These are phyloP conservation scores for Suillus occidentalis DNA, from an alignment of 768 basidiomycete species.

Conservation along the genomic window DNA sequence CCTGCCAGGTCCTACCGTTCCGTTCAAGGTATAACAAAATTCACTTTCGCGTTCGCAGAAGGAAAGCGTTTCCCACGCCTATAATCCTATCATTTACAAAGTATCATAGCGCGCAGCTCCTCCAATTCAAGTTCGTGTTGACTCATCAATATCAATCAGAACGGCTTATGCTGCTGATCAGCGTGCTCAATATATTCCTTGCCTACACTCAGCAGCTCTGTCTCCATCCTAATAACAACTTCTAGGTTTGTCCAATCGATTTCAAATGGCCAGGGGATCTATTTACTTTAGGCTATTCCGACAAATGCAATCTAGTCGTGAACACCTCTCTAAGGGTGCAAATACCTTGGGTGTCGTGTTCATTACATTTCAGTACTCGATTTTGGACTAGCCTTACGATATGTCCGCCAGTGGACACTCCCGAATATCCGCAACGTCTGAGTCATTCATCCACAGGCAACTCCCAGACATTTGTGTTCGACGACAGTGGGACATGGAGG, in stretches of 20 bases:
- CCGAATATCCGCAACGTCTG: background rate
- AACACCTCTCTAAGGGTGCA: background rate
- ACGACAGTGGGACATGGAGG: background rate
- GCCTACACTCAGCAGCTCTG: background rate
- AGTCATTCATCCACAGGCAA: background rate
- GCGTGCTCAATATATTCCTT: background rate
- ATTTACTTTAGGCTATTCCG: background rate
- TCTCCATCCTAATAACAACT: background rate
- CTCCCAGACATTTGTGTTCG: background rate
- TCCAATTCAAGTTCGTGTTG: background rate
- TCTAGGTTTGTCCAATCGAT: background rate
- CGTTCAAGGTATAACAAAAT: background rate
- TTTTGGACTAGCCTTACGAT: background rate
- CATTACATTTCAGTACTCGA: background rate
- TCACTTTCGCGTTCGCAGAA: background rate
- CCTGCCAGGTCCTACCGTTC: background rate
- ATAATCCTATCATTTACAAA: too few relatives aligned
- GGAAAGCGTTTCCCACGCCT: background rate
- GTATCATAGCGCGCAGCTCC: too few relatives aligned
- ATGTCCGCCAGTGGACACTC: background rate
- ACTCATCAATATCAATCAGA: background rate
- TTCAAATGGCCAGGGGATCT: background rate
- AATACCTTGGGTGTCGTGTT: background rate
- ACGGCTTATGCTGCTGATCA: background rate
- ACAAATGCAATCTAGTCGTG: background rate